Evolutionary conservation across 2,329 filamentous ascomycete species (phyloP).

Genomic region (Chaetomium sp.): DNA sequence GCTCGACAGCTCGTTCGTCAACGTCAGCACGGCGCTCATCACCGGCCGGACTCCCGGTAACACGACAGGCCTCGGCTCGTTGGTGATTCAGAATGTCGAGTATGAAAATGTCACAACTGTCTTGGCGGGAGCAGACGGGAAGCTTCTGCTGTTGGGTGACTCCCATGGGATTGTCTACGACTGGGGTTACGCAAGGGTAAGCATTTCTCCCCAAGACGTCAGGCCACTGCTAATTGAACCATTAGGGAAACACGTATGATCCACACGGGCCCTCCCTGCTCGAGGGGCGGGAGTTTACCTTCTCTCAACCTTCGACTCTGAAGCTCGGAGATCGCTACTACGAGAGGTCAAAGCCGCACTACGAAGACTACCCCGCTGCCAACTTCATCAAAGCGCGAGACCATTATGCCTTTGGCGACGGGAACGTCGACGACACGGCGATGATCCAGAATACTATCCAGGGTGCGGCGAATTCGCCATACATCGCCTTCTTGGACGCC

Average conservation of each 20-base stretch:
- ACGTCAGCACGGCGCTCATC: conserved; percentile 67
- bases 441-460: conserved; percentile 39
- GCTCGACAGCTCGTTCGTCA: conserved; percentile 70
- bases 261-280: conserved; percentile 48
- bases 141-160: conserved; percentile 57
- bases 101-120: conserved; percentile 44
- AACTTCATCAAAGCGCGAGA: conserved; percentile 64
- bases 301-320: conserved; percentile 57
- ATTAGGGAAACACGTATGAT: conserved; percentile 67
- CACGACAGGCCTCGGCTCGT: conserved; percentile 46
- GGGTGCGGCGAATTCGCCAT: conserved; percentile 45
- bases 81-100: conserved; percentile 52
- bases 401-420: conserved; percentile 69
- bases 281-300: conserved; percentile 51
- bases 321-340: conserved; percentile 55
- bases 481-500: conserved; percentile 63
- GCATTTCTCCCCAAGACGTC: not conserved
- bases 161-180: conserved; percentile 50
- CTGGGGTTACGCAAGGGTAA: conserved; percentile 50
- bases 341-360: conserved; percentile 63
- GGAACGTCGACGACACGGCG: conserved; percentile 62
- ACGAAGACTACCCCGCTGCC: conserved; percentile 54
- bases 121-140: conserved; percentile 45
- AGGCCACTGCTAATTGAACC: conserved; percentile 8
- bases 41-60: conserved; percentile 53